Evolutionary conservation across 2,329 filamentous ascomycete genomes (phyloP).

Genomic region (Colletotrichum destructivum): DNA sequence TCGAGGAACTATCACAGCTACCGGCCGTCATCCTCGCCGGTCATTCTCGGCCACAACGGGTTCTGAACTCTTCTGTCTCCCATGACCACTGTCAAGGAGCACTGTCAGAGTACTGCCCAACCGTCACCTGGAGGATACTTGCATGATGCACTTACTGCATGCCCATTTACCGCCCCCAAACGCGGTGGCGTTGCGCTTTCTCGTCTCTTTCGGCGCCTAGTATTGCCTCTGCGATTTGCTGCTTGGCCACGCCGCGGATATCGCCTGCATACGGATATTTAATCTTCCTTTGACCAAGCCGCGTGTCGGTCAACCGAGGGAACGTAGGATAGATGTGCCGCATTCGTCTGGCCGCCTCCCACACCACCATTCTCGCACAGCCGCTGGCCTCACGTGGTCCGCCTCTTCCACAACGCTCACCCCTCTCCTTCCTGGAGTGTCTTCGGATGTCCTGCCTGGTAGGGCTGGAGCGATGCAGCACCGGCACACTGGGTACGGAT

Average conservation of each 20-base stretch:
- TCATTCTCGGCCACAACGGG: background rate
- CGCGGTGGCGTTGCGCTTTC: constrained; percentile 13
- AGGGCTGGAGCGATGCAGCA: constrained; percentile 28
- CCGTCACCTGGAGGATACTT: background rate
- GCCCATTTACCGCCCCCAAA: constrained; percentile 19
- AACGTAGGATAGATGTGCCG: background rate
- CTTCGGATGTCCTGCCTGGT: constrained; percentile 25
- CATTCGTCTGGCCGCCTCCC: background rate
- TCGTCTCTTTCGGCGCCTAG: constrained; percentile 9
- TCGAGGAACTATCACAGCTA: no score
- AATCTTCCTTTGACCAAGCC: background rate
- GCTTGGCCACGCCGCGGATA: background rate
- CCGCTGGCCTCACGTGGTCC: background rate
- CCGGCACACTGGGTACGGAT: constrained; percentile 1
- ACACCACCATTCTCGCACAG: constrained; percentile 6
- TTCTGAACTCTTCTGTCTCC: background rate
- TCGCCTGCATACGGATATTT: constrained; percentile 6
- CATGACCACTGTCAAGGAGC: background rate
- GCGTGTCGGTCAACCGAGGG: constrained; percentile 7
- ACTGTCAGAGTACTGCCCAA: background rate
- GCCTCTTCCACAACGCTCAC: background rate
- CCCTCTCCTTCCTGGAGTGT: background rate
- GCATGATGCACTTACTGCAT: constrained; percentile 3
- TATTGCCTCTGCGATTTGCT: background rate
- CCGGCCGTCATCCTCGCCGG: background rate